Conservation (phyloP, 371 early-diverging fungal genomes). For the Amoeboradix gromovi region DNA sequence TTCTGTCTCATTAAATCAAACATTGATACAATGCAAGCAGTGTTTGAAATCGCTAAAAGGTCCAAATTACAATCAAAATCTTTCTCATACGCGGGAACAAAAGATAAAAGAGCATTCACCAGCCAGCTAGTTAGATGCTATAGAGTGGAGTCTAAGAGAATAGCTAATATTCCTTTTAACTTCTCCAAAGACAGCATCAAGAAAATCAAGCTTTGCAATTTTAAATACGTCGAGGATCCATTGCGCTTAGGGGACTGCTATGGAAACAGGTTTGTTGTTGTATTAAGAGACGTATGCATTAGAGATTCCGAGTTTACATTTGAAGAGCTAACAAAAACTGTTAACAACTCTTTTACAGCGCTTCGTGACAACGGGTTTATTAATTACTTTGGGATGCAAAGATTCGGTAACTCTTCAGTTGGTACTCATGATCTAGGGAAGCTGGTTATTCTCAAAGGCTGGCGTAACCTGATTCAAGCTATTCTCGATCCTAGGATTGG, state of each 20-base stretch:
- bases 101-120: slow-evolving; percentile 86
- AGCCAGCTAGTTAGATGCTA: slow-evolving; percentile 62
- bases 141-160: too few relatives aligned
- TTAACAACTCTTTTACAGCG: slow-evolving; percentile 25
- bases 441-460: slow-evolving; percentile 37
- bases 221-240: slow-evolving; percentile 10
- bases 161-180: too few relatives aligned
- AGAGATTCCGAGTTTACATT: slow-evolving; percentile 3
- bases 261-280: slow-evolving; percentile 55
- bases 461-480: too few relatives aligned
- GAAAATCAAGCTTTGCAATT: slow-evolving; percentile 43
- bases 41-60: too few relatives aligned
- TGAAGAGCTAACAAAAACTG: slow-evolving; percentile 7
- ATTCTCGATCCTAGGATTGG: too few relatives aligned
- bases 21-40: too few relatives aligned
- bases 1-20: too few relatives aligned
- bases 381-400: slow-evolving; percentile 96
- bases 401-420: slow-evolving; percentile 70
- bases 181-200: too few relatives aligned
- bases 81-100: slow-evolving; percentile 89
- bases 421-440: slow-evolving; percentile 64
- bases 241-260: slow-evolving; percentile 40
- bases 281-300: not conserved
- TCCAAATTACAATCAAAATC: too few relatives aligned
- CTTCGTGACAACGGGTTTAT: slow-evolving; percentile 46